Base-by-base conservation (phyloP, 768 basidiomycete species). In the Podaxis sp. region DNA sequence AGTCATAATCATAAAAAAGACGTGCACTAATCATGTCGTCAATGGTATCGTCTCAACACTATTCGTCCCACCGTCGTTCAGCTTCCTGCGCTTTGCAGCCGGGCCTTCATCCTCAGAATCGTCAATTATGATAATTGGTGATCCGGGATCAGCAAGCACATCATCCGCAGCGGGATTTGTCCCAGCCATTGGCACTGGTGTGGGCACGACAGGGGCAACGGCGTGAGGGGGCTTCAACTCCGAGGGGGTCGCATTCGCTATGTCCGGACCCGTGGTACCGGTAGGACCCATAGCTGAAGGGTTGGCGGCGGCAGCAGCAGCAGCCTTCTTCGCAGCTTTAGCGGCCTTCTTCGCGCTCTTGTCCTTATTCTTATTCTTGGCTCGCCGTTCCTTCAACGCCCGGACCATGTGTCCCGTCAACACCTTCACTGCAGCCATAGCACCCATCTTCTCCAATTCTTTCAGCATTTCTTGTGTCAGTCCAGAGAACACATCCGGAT, bases 341-440 rank as follows among this genome's bases (percentile, higher is more conserved):
- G 25, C 65, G 68, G 51, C 70, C 71, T 67, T 68, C 73, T 66
- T 65, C 70, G 60, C 72, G 68, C 17, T 62, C 76, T 79, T 70
- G 25, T 79, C 81, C 66, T 77, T 76, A 62, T 74, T 74, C 69
- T 78, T 71, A 59, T 75, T 77, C 68, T 80, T 80, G 55, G 82
- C 80, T 66, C 81, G 71, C 65, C 79, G 83, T 72, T 94, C 91
- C 75, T 95, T 96, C 70, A 94, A 75, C 64, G 88, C 91, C 58
- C 89, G 84, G 47, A 94, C 91, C 72, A 96, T 92, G 68, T 94
- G 90, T 2, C 84, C 86, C 64, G 94, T 93, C 60, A 96, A 77
- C 22, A 93, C 87, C 66, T 85, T 84, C 56, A 96, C 75, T 5
- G 94, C 93, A 66, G 89, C 87, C 71, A 89, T 85, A 0, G 93